Evolutionary conservation across 1,139 yeast genomes (phyloP), one percentile per base, ranked within the genome.

Genomic region (Geotrichum restrictum): DNA sequence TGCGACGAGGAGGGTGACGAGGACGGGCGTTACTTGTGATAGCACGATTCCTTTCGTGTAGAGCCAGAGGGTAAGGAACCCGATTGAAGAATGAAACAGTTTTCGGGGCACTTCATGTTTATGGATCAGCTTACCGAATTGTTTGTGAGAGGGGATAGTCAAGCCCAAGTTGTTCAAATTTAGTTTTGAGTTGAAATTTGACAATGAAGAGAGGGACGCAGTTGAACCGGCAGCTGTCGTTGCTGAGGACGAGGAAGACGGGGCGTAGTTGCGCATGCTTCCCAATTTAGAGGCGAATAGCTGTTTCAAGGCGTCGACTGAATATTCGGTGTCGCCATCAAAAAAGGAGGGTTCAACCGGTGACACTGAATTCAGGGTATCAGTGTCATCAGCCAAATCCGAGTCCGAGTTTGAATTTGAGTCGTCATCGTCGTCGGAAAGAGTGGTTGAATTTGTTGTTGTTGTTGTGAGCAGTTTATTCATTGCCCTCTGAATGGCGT

Each of bases 71-170:
- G 97, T 83, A 45, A 89, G 64, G 56, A 88, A 76, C 0, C 97
- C 98, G 51, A 89, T 88, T 0, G 95, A 85, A 5, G 93, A 85
- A 67, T 93, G 98, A 56, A 93, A 80, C 3, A 78, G 72, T 67
- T 93, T 93, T 62, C 98, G 78, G 2, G 96, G 94, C 21, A 93
- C 75, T 68, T 93, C 98, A 65, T 93, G 93, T 63, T 85, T 85
- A 38, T 82, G 77, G 42, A 83, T 69, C 60, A 82, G 81, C 49
- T 74, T 74, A 21, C 79, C 76, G 62, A 81, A 74, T 57, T 64
- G 62, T 48, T 62, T 59, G 54, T 72, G 75, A 1, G 72, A 60
- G 5, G 68, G 68, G 13, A 65, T 60, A 3, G 38, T 42, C 37
- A 42, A 27, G 11, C 41, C 41, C n/a, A n/a, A n/a, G n/a, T n/a